These are phyloP conservation scores for Penicillium italicum DNA, from an alignment of 2,329 filamentous ascomycete species.

Conservation along the genomic window DNA sequence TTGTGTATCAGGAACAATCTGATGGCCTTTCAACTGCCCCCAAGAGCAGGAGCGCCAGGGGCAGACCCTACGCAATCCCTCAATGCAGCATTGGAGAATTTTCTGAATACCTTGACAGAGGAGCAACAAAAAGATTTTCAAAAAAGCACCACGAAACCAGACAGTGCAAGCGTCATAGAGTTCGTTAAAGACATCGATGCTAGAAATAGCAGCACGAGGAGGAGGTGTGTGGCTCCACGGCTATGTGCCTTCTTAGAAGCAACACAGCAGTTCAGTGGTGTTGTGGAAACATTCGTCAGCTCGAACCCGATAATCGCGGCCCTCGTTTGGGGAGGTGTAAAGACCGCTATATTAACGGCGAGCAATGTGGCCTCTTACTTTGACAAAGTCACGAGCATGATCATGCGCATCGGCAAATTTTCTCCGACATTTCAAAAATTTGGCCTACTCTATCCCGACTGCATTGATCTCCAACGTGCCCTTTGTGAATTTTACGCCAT, in stretches of 20 bases:
- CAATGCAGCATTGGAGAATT: neutral
- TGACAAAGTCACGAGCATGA: conserved; percentile 5
- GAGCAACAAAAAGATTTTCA: neutral
- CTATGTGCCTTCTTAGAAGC: conserved; percentile 19
- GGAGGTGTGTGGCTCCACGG: conserved; percentile 18
- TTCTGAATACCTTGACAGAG: neutral
- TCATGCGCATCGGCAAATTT: conserved; percentile 20
- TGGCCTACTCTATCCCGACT: conserved; percentile 15
- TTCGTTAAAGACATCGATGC: conserved; percentile 20
- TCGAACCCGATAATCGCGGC: conserved; percentile 11
- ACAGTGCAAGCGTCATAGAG: neutral
- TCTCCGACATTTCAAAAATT: conserved; percentile 18
- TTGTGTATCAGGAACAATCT: neutral
- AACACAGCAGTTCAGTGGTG: conserved; percentile 19
- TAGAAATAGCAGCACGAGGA: conserved; percentile 7
- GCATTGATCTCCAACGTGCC: neutral
- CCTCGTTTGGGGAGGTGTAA: conserved; percentile 4
- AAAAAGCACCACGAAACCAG: neutral
- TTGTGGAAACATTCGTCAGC: conserved; percentile 21
- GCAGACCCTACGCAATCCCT: neutral
- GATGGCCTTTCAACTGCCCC: neutral
- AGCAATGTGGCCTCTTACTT: conserved; percentile 7
- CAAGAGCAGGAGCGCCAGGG: neutral
- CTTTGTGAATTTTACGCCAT: neutral
- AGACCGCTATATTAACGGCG: conserved; percentile 2